These are phyloP conservation scores for Aspergillus nidulans DNA, from an alignment of 495 filamentous ascomycete species.

Conservation along the genomic window DNA sequence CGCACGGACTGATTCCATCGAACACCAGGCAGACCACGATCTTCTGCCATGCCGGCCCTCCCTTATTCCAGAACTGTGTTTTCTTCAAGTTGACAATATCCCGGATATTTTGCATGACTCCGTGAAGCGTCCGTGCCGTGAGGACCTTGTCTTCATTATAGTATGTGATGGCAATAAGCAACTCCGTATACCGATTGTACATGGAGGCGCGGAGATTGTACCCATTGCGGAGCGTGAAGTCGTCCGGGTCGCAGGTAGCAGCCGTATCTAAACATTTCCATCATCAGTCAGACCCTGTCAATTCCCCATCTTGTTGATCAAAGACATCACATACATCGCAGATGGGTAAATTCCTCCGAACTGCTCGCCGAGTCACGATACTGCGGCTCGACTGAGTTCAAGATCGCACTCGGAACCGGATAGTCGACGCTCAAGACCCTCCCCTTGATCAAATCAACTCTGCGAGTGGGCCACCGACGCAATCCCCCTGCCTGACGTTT, in stretches of 20 bases:
- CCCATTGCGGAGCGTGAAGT: constrained; percentile 97
- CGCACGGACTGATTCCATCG: constrained; percentile 94
- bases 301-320: no score
- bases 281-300: not conserved
- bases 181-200: constrained; percentile 98
- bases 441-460: constrained; percentile 93
- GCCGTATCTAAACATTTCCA: constrained; percentile 65
- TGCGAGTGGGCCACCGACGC: constrained; percentile 86
- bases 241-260: constrained; percentile 95
- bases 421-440: constrained; percentile 96
- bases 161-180: constrained; percentile 96
- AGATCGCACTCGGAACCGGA: constrained; percentile 93
- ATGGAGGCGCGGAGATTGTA: constrained; percentile 97
- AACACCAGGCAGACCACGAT: constrained; percentile 95
- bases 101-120: constrained; percentile 97
- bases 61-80: constrained; percentile 99
- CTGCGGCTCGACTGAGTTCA: constrained; percentile 91
- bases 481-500: constrained; percentile 44
- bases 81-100: constrained; percentile 98
- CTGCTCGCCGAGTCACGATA: constrained; percentile 68
- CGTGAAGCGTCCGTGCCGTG: constrained; percentile 86
- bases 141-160: constrained; percentile 98
- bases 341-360: constrained; percentile 86
- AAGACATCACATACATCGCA: constrained; percentile 66
- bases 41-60: constrained; percentile 98